phyloP scores from a whole-genome alignment of 169 alveolate species.

The Perkinsus olseni region DNA sequence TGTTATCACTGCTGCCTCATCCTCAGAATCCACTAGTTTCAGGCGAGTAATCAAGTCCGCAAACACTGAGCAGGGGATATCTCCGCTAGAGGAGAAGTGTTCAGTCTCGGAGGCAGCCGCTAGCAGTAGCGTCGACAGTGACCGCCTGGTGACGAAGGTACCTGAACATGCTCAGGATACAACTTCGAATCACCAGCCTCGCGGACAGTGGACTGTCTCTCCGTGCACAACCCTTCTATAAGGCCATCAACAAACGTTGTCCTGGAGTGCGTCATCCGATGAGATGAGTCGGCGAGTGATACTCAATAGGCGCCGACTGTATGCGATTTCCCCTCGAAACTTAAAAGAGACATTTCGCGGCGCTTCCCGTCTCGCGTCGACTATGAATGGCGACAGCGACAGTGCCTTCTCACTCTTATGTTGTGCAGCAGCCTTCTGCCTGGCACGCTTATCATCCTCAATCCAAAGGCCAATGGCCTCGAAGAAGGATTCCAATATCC shows the following conservation, averaged over 20 bases:
- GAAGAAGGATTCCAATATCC: not conserved
- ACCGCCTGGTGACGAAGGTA: not conserved
- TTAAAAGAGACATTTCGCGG: too few species aligned
- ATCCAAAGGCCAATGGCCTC: not conserved
- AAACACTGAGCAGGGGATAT: not conserved
- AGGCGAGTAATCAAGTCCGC: not conserved
- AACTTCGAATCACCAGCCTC: too few species aligned
- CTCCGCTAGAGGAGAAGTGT: not conserved
- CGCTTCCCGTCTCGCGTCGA: too few species aligned
- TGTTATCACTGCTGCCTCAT: not conserved
- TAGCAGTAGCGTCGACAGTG: not conserved
- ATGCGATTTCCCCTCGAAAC: too few species aligned
- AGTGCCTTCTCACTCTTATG: not conserved
- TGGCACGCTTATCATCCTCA: not conserved
- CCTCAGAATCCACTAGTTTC: not conserved
- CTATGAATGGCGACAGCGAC: too few species aligned
- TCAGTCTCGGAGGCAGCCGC: not conserved
- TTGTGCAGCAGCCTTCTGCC: not conserved
- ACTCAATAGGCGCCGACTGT: too few species aligned
- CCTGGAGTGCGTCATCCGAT: too few species aligned
- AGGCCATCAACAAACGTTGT: too few species aligned
- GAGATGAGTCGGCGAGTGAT: too few species aligned
- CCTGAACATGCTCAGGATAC: too few species aligned
- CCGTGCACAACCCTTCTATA: too few species aligned
- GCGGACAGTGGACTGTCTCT: too few species aligned